Percentiles rank a stretch among this genome's conserved stretches.
phyloP scores from a whole-genome alignment of 2,329 filamentous ascomycete species.

The Fusarium cicatricum region DNA sequence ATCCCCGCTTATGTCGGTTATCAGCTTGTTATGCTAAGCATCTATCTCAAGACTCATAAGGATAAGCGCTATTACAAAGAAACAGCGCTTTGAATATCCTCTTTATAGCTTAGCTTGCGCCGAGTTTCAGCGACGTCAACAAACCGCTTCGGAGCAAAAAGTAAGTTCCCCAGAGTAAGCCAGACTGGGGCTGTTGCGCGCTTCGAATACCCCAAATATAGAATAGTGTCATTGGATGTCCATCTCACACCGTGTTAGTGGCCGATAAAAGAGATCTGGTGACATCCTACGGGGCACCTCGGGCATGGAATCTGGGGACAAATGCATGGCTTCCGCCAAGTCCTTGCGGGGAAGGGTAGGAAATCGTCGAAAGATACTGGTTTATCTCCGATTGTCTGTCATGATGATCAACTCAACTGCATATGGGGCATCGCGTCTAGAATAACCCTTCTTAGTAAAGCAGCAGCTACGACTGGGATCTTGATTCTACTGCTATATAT shows the following conservation, averaged over 20 bases:
- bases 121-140: not conserved
- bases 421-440: not conserved
- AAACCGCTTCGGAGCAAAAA: not conserved
- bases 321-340: not conserved
- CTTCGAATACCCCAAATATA: constrained; percentile 4
- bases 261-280: not conserved
- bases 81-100: not conserved
- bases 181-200: not conserved
- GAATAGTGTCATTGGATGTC: not conserved
- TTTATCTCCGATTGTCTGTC: not conserved
- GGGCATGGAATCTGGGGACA: not conserved
- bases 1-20: not conserved
- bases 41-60: not conserved
- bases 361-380: not conserved
- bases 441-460: not conserved
- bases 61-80: not conserved
- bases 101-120: not conserved
- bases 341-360: not conserved
- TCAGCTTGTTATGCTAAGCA: no score
- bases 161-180: not conserved
- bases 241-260: not conserved
- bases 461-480: no score
- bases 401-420: not conserved
- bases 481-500: no score
- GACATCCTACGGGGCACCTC: no score